These are phyloP conservation scores for Solanum piurae DNA, from an alignment of 257 asterid species.

Conservation along the genomic window DNA sequence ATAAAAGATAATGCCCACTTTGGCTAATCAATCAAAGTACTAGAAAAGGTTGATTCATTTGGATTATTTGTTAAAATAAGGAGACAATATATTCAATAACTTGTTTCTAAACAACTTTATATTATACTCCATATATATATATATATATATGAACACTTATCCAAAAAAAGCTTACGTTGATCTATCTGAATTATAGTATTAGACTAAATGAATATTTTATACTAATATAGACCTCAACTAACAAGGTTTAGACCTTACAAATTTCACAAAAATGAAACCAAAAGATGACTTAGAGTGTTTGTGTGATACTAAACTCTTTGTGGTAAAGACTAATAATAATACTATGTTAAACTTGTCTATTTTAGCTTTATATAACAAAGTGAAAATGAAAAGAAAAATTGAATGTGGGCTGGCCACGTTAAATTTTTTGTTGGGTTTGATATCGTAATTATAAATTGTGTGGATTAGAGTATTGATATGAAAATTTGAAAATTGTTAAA, in stretches of 20 bases:
- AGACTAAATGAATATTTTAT: neutral
- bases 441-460: neutral
- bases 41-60: neutral
- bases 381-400: neutral
- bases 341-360: neutral
- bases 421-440: neutral
- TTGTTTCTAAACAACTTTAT: neutral
- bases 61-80: neutral
- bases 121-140: too few relatives aligned
- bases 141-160: neutral
- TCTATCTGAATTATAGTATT: neutral
- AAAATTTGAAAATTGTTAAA: neutral
- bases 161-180: neutral
- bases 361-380: neutral
- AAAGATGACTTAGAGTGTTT: neutral
- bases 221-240: neutral
- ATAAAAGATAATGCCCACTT: neutral
- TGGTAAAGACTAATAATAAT: neutral
- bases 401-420: neutral
- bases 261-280: neutral
- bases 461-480: neutral
- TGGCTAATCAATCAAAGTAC: slow-evolving; percentile 1
- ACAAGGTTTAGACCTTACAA: neutral
- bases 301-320: neutral
- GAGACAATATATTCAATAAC: neutral